phyloP scores from a whole-genome alignment of 768 basidiomycete species.

The Suillus hirtellus region DNA sequence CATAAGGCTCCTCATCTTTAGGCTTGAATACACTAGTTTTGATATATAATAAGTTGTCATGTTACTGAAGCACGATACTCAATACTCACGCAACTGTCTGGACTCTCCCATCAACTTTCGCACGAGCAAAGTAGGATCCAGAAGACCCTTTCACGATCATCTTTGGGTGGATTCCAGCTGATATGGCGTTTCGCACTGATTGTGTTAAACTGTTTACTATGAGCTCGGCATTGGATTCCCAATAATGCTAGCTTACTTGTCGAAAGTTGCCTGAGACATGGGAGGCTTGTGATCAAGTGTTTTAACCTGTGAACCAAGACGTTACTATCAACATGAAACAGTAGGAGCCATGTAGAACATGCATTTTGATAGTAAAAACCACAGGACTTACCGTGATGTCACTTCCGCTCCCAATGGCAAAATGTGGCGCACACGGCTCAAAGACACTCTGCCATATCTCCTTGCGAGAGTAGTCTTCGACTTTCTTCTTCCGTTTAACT shows the following conservation, averaged over 20 bases:
- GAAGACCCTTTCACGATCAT: constrained; percentile 90
- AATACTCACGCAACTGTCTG: constrained; percentile 76
- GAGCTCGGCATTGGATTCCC: constrained; percentile 11
- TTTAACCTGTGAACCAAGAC: constrained; percentile 51
- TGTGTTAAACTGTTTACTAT: constrained; percentile 50
- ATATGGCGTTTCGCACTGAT: constrained; percentile 67
- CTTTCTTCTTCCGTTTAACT: constrained; percentile 78
- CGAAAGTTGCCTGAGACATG: constrained; percentile 73
- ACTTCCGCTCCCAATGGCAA: constrained; percentile 31
- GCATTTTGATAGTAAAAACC: background rate
- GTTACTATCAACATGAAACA: constrained; percentile 7
- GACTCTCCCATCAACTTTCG: constrained; percentile 71
- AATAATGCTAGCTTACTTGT: constrained; percentile 48
- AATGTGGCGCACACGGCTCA: constrained; percentile 54
- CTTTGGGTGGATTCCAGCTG: constrained; percentile 82
- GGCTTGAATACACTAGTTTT: constrained; percentile 81
- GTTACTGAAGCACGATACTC: background rate
- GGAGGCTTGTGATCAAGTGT: constrained; percentile 80
- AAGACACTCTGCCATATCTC: constrained; percentile 83
- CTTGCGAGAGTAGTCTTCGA: constrained; percentile 60
- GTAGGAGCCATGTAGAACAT: background rate
- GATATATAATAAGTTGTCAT: background rate
- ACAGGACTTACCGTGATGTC: constrained; percentile 19
- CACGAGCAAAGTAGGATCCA: constrained; percentile 90
- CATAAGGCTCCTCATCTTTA: constrained; percentile 89